Percentiles rank a stretch among this genome's conserved stretches.
Evolutionary conservation across 1,284 basidiomycete species (phyloP).

Genomic region (Cryptococcus sp.): DNA sequence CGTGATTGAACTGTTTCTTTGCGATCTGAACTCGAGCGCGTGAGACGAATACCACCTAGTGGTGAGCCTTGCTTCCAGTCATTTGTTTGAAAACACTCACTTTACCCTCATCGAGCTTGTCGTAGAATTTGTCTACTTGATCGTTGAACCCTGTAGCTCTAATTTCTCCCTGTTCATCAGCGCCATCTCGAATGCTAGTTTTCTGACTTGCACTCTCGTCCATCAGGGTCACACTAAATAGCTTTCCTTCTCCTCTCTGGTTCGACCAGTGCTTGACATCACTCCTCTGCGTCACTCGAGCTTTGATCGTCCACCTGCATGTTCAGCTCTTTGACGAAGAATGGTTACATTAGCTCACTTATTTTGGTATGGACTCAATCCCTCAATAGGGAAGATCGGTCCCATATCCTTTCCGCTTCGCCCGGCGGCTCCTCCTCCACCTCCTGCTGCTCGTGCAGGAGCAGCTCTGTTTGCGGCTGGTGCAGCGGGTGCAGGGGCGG

Average conservation of each 20-base stretch:
- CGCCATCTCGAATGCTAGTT: neutral
- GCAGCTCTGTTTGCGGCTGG: conserved; percentile 19
- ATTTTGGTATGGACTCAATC: conserved; percentile 94
- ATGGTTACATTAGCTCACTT: conserved; percentile 52
- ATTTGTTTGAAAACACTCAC: conserved; percentile 49
- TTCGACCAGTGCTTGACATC: conserved; percentile 91
- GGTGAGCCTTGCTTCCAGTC: neutral
- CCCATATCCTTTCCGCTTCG: conserved; percentile 33
- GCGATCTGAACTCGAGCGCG: conserved; percentile 89
- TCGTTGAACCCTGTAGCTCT: conserved; percentile 88
- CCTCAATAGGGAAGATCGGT: conserved; percentile 82
- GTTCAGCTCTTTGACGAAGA: neutral
- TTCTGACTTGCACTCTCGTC: conserved; percentile 66
- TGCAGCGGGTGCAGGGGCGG: conserved; percentile 19
- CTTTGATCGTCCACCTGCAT: conserved; percentile 85
- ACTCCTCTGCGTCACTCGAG: conserved; percentile 82
- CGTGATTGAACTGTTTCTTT: conserved; percentile 93
- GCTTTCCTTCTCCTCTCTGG: conserved; percentile 85
- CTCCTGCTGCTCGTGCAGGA: conserved; percentile 11
- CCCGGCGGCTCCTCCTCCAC: conserved; percentile 18
- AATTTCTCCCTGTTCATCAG: conserved; percentile 65
- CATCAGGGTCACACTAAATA: conserved; percentile 90
- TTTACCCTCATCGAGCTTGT: conserved; percentile 82
- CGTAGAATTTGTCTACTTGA: conserved; percentile 76
- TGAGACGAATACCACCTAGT: conserved; percentile 69